Conservation (phyloP, 2,329 filamentous ascomycete genomes). For the Aspergillus pseudoterreus region DNA sequence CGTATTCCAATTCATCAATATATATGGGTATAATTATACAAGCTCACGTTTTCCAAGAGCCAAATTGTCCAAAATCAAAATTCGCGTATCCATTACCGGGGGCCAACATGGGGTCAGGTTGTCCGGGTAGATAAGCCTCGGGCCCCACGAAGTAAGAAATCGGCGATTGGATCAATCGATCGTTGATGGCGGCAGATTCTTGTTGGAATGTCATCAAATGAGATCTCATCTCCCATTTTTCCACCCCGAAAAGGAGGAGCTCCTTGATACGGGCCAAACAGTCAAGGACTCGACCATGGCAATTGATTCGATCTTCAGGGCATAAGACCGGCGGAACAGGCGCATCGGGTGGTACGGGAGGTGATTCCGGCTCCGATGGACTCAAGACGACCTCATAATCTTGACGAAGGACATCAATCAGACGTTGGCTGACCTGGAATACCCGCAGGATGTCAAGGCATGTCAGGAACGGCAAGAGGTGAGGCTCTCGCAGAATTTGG, state of each 20-base stretch:
- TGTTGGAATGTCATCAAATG: conserved; percentile 32
- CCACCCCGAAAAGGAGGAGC: conserved; percentile 30
- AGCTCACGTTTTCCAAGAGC: background rate
- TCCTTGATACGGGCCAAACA: conserved; percentile 30
- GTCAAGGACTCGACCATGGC: conserved; percentile 28
- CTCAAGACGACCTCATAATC: conserved; percentile 47
- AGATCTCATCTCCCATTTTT: conserved; percentile 31
- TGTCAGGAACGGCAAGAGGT: conserved; percentile 67
- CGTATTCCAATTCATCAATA: too few relatives aligned
- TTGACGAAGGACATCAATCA: conserved; percentile 55
- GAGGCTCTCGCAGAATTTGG: conserved; percentile 58
- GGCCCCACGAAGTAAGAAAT: conserved; percentile 16
- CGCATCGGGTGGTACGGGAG: conserved; percentile 27
- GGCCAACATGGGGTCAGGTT: conserved; percentile 7
- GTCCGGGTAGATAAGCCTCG: conserved; percentile 13
- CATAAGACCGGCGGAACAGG: conserved; percentile 29
- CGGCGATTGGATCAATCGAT: conserved; percentile 22
- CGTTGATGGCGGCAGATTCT: conserved; percentile 24
- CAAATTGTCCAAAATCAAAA: conserved; percentile 10
- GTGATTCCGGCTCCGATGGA: conserved; percentile 24
- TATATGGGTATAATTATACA: background rate
- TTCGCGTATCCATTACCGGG: conserved; percentile 10
- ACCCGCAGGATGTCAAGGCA: conserved; percentile 85
- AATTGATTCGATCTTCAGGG: conserved; percentile 31
- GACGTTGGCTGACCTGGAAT: conserved; percentile 63